Conservation (phyloP, 2,329 filamentous ascomycete species). For the Aspergillus proliferans region DNA sequence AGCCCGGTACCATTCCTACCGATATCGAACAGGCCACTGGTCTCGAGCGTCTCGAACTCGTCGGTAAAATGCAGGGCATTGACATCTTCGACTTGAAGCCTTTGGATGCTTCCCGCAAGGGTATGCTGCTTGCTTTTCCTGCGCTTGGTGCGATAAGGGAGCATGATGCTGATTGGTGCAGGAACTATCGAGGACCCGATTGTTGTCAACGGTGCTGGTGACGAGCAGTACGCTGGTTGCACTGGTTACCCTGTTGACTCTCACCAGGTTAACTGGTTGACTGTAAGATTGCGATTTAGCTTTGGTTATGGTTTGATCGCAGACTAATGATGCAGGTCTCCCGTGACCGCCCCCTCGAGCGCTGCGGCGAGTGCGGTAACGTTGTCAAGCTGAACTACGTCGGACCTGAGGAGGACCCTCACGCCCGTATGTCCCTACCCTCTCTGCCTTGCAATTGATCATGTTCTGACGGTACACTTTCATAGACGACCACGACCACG, state of each 20-base stretch:
- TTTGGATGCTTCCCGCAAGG: slow-evolving; percentile 80
- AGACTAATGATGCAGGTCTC: slow-evolving; percentile 54
- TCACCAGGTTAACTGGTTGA: slow-evolving; percentile 84
- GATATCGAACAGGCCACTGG: slow-evolving; percentile 94
- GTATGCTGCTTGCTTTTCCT: slow-evolving; percentile 43
- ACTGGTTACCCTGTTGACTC: slow-evolving; percentile 91
- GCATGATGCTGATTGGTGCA: slow-evolving; percentile 29
- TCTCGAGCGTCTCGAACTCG: slow-evolving; percentile 95
- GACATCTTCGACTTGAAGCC: slow-evolving; percentile 99
- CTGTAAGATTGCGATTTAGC: slow-evolving; percentile 50
- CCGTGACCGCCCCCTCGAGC: slow-evolving; percentile 83
- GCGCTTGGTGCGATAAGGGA: neutral
- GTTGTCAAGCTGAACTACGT: slow-evolving; percentile 98
- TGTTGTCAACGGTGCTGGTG: slow-evolving; percentile 79
- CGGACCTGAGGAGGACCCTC: slow-evolving; percentile 68
- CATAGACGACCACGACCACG: slow-evolving; percentile 36
- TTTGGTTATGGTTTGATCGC: neutral
- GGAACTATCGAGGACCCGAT: slow-evolving; percentile 89
- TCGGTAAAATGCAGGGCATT: slow-evolving; percentile 98
- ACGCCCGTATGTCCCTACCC: slow-evolving; percentile 44
- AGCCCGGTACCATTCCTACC: slow-evolving; percentile 77
- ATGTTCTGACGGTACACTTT: slow-evolving; percentile 6
- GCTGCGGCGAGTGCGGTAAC: slow-evolving; percentile 93
- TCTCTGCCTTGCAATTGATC: neutral
- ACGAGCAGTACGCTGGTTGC: slow-evolving; percentile 96